Base-by-base conservation (phyloP, 2,329 filamentous ascomycete species). In the Neocatenulostroma microsporum region DNA sequence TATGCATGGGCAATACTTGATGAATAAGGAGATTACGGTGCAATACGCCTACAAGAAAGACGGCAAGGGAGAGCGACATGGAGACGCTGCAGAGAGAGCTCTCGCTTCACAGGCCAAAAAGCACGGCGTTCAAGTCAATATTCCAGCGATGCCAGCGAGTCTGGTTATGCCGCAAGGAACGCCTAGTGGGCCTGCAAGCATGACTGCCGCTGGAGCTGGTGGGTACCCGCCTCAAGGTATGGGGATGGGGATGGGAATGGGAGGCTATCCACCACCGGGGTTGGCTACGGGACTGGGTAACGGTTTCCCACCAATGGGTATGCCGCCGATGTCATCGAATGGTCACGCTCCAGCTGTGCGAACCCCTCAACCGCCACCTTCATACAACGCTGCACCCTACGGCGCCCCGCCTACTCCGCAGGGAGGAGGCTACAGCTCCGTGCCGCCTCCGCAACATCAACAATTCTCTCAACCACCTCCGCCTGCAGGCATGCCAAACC, bases 11-110 rank as follows among this genome's bases (percentile, higher is more conserved):
- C 88, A 96, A 66, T 96, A 91, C 63, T 77, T 98, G 42, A 88
- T 94, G 72, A 94, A 91, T 70, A 94, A 94, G 67, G 84, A 94
- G 62, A 82, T 96, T 51, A 84, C 83, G 3, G 91, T 98, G 29
- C 89, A 96, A 63, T 98, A 96, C 62, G 91, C 91, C 25, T 96
- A 94, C 74, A 98, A 98, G 73, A 96, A 96, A 66, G 91, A 98
- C 56, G 91, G 91, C 50, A 94, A 94, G 67, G 89, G 89, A 51
- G 89, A 96, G 66, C 74, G 91, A 40, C 91, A 98, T 58, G 91
- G 91, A 53, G 91, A 98, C 60, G 76, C 87, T 51, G 91, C 91
- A 20, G 91, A 98, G 66, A 74, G 91, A 55, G 83, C 86, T 68
- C 76, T 98, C 30, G 91, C 91, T 20, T 80, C 83, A 19, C 84